Percentiles rank a stretch among this genome's conserved stretches.
Conservation (phyloP, 2,329 filamentous ascomycete genomes). For the Aspergillus costaricaensis region DNA sequence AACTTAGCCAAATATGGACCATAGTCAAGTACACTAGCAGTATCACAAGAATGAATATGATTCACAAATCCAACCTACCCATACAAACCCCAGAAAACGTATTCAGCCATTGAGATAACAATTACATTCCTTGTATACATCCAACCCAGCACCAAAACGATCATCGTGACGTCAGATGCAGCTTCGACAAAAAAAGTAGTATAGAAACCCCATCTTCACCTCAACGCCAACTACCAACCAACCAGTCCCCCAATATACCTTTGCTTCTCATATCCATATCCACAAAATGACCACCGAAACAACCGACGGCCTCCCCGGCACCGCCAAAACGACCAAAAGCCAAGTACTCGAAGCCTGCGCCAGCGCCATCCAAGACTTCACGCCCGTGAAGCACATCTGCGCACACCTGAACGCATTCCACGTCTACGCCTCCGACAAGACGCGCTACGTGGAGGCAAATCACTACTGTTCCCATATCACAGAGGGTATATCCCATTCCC, state of each 20-base stretch:
- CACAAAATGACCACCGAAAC: conserved; percentile 3
- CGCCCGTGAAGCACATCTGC: conserved; percentile 72
- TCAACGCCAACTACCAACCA: not conserved
- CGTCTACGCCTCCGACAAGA: conserved; percentile 72
- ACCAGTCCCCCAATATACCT: not conserved
- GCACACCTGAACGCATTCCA: conserved; percentile 88
- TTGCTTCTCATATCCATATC: not conserved
- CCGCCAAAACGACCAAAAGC: conserved; percentile 38
- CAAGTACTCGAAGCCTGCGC: conserved; percentile 43
- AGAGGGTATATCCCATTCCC: conserved; percentile 47
- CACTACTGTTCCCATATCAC: conserved; percentile 83
- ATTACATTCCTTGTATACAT: not conserved
- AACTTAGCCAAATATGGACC: conserved; percentile 9
- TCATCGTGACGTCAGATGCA: conserved; percentile 35
- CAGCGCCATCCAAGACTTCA: conserved; percentile 53
- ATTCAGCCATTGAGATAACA: not conserved
- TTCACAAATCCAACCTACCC: not conserved
- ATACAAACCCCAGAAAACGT: not conserved
- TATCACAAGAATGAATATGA: not conserved
- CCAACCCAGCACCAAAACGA: not conserved
- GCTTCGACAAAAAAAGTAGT: not conserved
- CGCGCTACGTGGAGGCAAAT: conserved; percentile 72
- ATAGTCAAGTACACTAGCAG: not conserved
- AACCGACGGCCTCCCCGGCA: conserved; percentile 28
- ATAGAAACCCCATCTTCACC: not conserved